Conservation (phyloP, 2,329 filamentous ascomycete species). For the Anisogramma anomala region DNA sequence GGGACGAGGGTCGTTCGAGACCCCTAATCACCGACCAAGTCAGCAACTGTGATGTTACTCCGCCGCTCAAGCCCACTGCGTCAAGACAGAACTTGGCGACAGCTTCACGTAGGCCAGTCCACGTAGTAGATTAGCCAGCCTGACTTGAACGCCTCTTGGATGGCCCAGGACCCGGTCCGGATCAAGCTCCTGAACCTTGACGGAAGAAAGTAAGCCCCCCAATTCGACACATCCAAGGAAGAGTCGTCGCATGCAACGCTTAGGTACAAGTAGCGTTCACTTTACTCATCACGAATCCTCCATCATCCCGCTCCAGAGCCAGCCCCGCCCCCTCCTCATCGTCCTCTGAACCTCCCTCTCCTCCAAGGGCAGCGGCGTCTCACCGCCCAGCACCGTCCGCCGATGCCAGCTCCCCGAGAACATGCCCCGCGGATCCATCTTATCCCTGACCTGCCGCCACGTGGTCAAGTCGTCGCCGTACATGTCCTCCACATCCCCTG, state of each 20-base stretch:
- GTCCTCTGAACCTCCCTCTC: constrained; percentile 12
- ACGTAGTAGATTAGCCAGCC: too few relatives aligned
- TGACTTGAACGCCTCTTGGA: too few relatives aligned
- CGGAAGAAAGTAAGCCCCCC: too few relatives aligned
- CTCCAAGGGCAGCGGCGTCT: constrained; percentile 10
- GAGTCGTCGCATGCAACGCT: neutral
- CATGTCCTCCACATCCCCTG: constrained; percentile 43
- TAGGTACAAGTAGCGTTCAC: too few relatives aligned
- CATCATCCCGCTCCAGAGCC: constrained; percentile 12
- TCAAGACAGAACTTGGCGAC: too few relatives aligned
- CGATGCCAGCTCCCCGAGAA: constrained; percentile 86
- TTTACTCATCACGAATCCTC: neutral
- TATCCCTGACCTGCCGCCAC: constrained; percentile 52
- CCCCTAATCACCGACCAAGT: too few relatives aligned
- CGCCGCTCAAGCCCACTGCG: too few relatives aligned
- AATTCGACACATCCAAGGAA: neutral
- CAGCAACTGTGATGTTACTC: too few relatives aligned
- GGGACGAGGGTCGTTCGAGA: too few relatives aligned
- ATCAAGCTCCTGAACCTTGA: too few relatives aligned
- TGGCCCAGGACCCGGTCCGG: too few relatives aligned
- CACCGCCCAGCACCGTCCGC: constrained; percentile 44
- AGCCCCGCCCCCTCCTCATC: constrained; percentile 8
- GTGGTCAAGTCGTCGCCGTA: constrained; percentile 51
- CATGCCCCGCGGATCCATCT: constrained; percentile 62
- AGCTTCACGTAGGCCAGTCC: too few relatives aligned